phyloP scores from a whole-genome alignment of 2,329 filamentous ascomycete genomes.

The Penicillium psychrosexuale region DNA sequence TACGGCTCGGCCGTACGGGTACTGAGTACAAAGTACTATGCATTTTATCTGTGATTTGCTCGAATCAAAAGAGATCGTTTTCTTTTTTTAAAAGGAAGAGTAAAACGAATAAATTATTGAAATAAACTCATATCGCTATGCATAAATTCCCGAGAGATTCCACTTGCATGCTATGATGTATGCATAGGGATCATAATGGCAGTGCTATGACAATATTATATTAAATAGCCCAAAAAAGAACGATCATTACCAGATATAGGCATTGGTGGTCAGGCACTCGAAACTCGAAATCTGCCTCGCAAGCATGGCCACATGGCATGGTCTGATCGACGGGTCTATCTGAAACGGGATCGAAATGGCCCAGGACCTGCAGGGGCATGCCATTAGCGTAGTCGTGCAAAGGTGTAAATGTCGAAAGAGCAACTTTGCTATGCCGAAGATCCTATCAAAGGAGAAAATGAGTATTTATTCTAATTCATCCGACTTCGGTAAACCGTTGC shows the following conservation, averaged over 20 bases:
- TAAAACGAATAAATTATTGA: background rate
- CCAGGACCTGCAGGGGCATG: background rate
- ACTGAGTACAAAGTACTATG: background rate
- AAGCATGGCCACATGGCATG: constrained; percentile 12
- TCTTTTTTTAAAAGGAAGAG: background rate
- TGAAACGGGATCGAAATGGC: background rate
- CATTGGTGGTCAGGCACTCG: background rate
- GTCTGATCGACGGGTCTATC: constrained; percentile 7
- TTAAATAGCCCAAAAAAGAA: background rate
- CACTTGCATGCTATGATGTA: background rate
- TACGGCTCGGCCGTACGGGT: background rate
- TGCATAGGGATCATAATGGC: background rate
- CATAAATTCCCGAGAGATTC: background rate
- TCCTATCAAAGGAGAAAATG: background rate
- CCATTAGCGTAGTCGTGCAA: background rate
- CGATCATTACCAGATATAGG: background rate
- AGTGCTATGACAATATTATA: background rate
- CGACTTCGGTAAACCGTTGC: background rate
- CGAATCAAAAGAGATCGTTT: background rate
- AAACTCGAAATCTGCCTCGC: constrained; percentile 6
- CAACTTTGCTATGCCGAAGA: background rate
- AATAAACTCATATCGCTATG: background rate
- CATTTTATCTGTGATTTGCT: background rate
- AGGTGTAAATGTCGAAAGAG: background rate
- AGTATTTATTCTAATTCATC: background rate